Base-by-base conservation (phyloP, 2,329 filamentous ascomycete species). In the Clarireedia homoeocarpa region DNA sequence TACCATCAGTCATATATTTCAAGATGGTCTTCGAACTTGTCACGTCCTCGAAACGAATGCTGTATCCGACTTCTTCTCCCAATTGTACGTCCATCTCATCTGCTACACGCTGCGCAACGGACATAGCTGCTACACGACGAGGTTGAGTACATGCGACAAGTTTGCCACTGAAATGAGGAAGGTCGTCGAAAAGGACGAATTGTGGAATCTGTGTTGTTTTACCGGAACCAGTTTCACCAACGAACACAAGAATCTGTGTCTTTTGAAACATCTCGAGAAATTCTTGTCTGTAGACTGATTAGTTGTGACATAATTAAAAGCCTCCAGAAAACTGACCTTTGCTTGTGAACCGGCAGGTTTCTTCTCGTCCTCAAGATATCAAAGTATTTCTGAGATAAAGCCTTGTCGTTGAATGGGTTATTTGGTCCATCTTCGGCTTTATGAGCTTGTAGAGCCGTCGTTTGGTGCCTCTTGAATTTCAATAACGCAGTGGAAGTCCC, bases 1-100 rank as follows among this genome's bases (percentile, higher is more conserved):
- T 97, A 82, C 95, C 95, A 69, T 99, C 94, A 46, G 95, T 99
- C 94, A 99, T 99, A 78, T 99, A 99, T 77, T 99, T 99, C 70
- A 99, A 82, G 59, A 95, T 83, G 1, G 94, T 99, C 72, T 89
- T 91, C 57, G 84, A 83, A 51, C 88, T 82, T 1, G 94, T 97
- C 75, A 85, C 88, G 71, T 99, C 94, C 73, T 99, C 95, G 73
- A 99, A 99, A 78, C 94, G 90, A 71, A 99, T 97, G 72, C 89
- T 97, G 77, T 97, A 99, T 72, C 94, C 94, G 55, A 99, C 91
- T 74, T 97, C 92, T 63, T 96, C 85, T 58, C 94, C 94, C 26
- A 99, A 80, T 58, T 81, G 84, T 63, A 96, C 92, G 69, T 97
- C 94, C 80, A 99, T 87, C 75, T 99, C 94, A 69, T 96, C 85